These are phyloP conservation scores for Aspergillus coremiiformis DNA, from an alignment of 495 filamentous ascomycete genomes.

Conservation along the genomic window DNA sequence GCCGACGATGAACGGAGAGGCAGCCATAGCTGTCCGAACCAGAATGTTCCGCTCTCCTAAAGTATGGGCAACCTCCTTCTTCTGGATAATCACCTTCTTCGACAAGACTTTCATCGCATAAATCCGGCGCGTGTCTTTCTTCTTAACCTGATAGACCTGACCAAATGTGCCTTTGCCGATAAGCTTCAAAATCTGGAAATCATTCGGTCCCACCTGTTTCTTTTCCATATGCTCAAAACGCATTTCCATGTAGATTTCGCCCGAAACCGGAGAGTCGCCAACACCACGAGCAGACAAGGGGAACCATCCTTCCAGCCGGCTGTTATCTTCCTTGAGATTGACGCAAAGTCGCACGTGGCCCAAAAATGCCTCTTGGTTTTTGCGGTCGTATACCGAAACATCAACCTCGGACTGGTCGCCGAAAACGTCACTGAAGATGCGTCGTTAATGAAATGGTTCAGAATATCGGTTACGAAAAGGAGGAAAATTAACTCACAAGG, in stretches of 20 bases:
- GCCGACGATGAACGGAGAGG: constrained; percentile 96
- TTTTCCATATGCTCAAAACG: constrained; percentile 83
- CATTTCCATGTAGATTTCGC: constrained; percentile 85
- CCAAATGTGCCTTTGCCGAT: constrained; percentile 98
- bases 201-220: constrained; percentile 90
- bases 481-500: constrained; percentile 66
- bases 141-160: constrained; percentile 99
- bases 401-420: constrained; percentile 87
- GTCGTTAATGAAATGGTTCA: background rate
- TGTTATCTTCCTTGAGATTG: constrained; percentile 57
- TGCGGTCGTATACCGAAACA: constrained; percentile 86
- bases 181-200: constrained; percentile 91
- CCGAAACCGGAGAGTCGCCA: constrained; percentile 64
- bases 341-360: constrained; percentile 79
- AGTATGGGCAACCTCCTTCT: constrained; percentile 97
- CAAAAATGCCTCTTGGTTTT: constrained; percentile 79
- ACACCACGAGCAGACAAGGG: constrained; percentile 60
- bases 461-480: background rate
- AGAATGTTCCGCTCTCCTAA: constrained; percentile 95
- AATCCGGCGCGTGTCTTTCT: constrained; percentile 91
- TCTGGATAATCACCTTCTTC: constrained; percentile 99
- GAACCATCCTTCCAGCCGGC: constrained; percentile 77
- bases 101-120: constrained; percentile 99
- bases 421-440: constrained; percentile 70
- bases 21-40: constrained; percentile 88